Base-by-base conservation (phyloP, 257 asterid species). In the Eustoma russellianum region DNA sequence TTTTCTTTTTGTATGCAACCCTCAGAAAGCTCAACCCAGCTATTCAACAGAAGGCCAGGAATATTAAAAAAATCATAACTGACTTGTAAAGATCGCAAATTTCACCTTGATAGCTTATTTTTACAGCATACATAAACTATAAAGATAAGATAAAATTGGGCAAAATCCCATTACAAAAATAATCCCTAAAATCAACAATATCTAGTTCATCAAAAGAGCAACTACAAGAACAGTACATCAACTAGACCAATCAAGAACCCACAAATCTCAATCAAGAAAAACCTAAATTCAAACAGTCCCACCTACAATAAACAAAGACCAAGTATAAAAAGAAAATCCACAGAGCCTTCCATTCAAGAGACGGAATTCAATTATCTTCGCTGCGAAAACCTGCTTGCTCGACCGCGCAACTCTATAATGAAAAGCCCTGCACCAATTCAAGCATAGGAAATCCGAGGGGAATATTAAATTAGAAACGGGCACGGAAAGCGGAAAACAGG, bases 81-180 rank as follows among this genome's bases (percentile, higher is more conserved):
- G 45, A 50, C 6, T 35, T 13, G 10, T 24, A 57, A 63, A 63
- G 50, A 57, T 35, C 28, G 11, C 43, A 51, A 48, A 41, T 43
- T 56, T 44, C 40, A 50, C 70, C 12, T 57, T 44, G 17, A 57
- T 57, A 17, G 15, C 70, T 57, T 11, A 54, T 50, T 57, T 47
- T 41, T 64, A 17, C 64, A 65, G 55, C 53, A 50, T 28, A 56
- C 28, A 57, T 10, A 51, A 46, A 53, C 53, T 35, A 41, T 13
- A 61, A 61, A 8, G 11, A 50, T 19, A 18, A 50, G 40, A 11
- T 19, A 35, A 13, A 41, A 38, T 38, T 38, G 43, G 40, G 13
- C 49, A 18, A 18, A 41, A 17, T 5, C 11, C 17, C 44, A 54
- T 2, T 11, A 53, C 11, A 45, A 2, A 50, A 50, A 5, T 30